Evolutionary conservation across 2,329 filamentous ascomycete genomes (phyloP).

Genomic region (Sphaerulina musiva): DNA sequence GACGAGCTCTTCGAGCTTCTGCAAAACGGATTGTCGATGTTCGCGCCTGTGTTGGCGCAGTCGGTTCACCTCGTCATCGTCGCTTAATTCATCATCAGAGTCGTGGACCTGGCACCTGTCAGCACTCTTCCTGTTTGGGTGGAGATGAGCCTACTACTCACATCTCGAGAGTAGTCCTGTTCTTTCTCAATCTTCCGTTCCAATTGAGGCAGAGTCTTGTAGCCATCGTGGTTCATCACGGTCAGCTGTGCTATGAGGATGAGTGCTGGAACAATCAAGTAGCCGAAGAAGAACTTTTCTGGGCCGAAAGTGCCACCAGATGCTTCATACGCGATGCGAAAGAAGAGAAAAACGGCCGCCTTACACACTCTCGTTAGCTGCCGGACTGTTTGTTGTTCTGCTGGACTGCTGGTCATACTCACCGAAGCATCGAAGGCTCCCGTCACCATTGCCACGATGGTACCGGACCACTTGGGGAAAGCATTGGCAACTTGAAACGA

Average conservation of each 20-base stretch:
- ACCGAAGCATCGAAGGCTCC: constrained; percentile 45
- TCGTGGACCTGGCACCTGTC: constrained; percentile 39
- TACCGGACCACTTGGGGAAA: constrained; percentile 44
- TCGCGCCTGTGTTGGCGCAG: constrained; percentile 48
- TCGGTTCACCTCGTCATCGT: constrained; percentile 53
- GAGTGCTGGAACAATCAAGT: constrained; percentile 41
- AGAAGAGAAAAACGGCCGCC: constrained; percentile 44
- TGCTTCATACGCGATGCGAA: constrained; percentile 43
- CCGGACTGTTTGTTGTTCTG: not conserved
- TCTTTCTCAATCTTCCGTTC: constrained; percentile 73
- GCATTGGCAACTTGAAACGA: constrained; percentile 47
- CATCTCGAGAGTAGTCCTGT: constrained; percentile 45
- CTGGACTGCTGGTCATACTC: not conserved
- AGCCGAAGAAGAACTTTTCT: constrained; percentile 45
- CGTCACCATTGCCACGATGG: constrained; percentile 45
- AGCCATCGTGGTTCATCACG: constrained; percentile 42
- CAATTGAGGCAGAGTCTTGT: constrained; percentile 62
- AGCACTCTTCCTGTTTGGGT: not conserved
- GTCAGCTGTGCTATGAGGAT: constrained; percentile 42
- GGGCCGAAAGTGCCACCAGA: constrained; percentile 38
- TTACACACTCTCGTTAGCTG: constrained; percentile 1
- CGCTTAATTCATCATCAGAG: constrained; percentile 51
- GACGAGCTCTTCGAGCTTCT: constrained; percentile 68
- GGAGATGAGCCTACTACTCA: constrained; percentile 6
- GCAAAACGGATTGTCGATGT: constrained; percentile 58